Percentiles rank a stretch among this genome's conserved stretches.
These are phyloP conservation scores for Hyparrhenia diplandra DNA, from an alignment of 176 grass and related monocot genomes.

Conservation along the genomic window DNA sequence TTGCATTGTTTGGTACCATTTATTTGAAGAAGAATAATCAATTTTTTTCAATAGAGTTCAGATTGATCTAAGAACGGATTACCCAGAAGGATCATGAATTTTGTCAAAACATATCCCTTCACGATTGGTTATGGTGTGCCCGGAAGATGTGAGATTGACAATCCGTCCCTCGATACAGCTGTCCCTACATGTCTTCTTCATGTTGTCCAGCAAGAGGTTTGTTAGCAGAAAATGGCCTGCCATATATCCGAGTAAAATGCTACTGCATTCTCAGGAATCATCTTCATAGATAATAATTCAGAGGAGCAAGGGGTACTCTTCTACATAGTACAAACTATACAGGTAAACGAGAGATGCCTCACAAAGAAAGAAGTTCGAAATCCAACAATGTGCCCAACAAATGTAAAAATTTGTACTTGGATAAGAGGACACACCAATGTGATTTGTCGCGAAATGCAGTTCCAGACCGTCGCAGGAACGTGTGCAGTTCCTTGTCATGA, in stretches of 20 bases:
- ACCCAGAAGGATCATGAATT: conserved; percentile 60
- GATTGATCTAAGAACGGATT: background rate
- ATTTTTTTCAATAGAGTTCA: background rate
- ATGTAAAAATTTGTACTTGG: too few species aligned
- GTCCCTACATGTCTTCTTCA: conserved; percentile 54
- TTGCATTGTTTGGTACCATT: background rate
- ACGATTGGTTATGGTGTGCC: conserved; percentile 44
- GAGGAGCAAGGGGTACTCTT: background rate
- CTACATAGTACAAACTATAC: background rate
- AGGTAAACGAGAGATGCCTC: too few species aligned
- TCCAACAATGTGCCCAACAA: too few species aligned
- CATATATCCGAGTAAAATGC: background rate
- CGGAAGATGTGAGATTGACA: conserved; percentile 60
- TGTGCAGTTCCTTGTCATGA: conserved; percentile 13
- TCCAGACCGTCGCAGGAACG: conserved; percentile 38
- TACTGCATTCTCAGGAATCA: background rate
- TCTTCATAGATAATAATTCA: background rate
- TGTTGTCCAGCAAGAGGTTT: conserved; percentile 69
- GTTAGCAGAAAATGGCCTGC: conserved; percentile 91
- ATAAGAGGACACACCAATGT: conserved; percentile 39
- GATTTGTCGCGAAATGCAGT: conserved; percentile 79
- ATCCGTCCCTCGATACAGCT: conserved; percentile 70
- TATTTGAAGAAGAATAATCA: background rate
- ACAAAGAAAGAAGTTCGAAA: too few species aligned
- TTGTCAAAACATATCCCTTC: conserved; percentile 71